These are phyloP conservation scores for Mycena crocata DNA, from an alignment of 768 basidiomycete species.

Conservation along the genomic window DNA sequence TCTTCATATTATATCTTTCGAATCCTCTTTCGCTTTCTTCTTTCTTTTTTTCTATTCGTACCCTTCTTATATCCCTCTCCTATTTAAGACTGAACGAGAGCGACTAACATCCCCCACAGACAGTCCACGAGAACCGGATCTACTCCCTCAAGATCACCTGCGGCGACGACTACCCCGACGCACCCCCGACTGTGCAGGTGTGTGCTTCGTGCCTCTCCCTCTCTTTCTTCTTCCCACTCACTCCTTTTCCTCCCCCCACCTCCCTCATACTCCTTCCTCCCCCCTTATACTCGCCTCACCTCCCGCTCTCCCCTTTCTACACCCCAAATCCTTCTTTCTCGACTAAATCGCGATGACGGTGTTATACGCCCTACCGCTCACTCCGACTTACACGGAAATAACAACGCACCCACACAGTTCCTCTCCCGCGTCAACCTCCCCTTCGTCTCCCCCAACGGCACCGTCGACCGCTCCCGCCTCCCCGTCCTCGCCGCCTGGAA, in stretches of 20 bases:
- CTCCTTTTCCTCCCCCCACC: too few relatives aligned
- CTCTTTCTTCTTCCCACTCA: too few relatives aligned
- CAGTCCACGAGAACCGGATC: conserved; percentile 98
- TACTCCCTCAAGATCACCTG: conserved; percentile 95
- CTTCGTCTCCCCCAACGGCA: conserved; percentile 85
- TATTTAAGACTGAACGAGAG: too few relatives aligned
- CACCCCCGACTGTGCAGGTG: conserved; percentile 76
- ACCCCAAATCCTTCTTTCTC: too few relatives aligned
- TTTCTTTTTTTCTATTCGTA: not conserved
- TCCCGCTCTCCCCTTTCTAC: too few relatives aligned
- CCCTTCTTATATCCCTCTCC: not conserved
- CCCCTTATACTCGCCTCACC: too few relatives aligned
- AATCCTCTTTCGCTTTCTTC: too few relatives aligned
- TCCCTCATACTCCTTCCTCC: too few relatives aligned
- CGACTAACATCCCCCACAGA: conserved; percentile 58
- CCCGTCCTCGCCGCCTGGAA: conserved; percentile 82
- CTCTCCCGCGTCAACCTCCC: conserved; percentile 93
- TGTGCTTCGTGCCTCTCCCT: not conserved
- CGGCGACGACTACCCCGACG: conserved; percentile 79
- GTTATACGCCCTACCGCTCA: not conserved
- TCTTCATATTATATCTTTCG: too few relatives aligned
- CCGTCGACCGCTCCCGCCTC: conserved; percentile 81
- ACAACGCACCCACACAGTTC: conserved; percentile 55
- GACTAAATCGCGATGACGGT: too few relatives aligned
- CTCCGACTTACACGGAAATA: not conserved